phyloP scores from a whole-genome alignment of 176 grass and related monocot species.

The Paspalum notatum region DNA sequence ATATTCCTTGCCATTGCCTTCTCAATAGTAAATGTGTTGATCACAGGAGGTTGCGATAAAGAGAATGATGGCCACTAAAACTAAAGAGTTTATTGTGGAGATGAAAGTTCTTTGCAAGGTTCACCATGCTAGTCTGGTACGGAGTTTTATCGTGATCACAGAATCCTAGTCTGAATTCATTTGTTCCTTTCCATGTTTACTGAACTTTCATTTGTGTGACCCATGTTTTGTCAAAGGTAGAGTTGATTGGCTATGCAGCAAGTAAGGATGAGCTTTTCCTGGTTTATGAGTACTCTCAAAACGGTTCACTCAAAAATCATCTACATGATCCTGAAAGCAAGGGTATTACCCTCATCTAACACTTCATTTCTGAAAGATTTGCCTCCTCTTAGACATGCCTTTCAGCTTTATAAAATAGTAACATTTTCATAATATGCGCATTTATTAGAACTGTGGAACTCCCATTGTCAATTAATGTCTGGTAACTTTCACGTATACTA shows the following conservation, averaged over 20 bases:
- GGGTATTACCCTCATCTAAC: conserved; percentile 53
- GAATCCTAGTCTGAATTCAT: conserved; percentile 22
- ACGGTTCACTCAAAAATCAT: conserved; percentile 95
- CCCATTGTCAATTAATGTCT: conserved; percentile 10
- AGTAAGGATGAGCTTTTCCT: conserved; percentile 93
- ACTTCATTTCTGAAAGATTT: conserved; percentile 26
- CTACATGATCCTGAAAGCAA: conserved; percentile 89
- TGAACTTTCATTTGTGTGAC: conserved; percentile 46
- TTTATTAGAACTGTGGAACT: conserved; percentile 10
- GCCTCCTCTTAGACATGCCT: conserved; percentile 15
- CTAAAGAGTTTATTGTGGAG: conserved; percentile 97
- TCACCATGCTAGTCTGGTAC: conserved; percentile 98
- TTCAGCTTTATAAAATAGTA: neutral
- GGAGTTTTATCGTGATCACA: conserved; percentile 33
- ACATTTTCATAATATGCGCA: neutral
- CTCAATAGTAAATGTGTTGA: conserved; percentile 28
- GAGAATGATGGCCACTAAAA: conserved; percentile 98
- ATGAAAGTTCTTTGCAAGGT: conserved; percentile 99
- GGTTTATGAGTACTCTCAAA: conserved; percentile 94
- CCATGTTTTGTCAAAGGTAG: conserved; percentile 98
- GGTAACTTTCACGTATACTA: conserved; percentile 6
- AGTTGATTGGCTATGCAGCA: conserved; percentile 98
- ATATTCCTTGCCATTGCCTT: conserved; percentile 11
- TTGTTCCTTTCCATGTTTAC: conserved; percentile 16
- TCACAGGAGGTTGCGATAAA: conserved; percentile 95